Evolutionary conservation across 345 rosid genomes (phyloP).

Genomic region (Linum usitatissimum): DNA sequence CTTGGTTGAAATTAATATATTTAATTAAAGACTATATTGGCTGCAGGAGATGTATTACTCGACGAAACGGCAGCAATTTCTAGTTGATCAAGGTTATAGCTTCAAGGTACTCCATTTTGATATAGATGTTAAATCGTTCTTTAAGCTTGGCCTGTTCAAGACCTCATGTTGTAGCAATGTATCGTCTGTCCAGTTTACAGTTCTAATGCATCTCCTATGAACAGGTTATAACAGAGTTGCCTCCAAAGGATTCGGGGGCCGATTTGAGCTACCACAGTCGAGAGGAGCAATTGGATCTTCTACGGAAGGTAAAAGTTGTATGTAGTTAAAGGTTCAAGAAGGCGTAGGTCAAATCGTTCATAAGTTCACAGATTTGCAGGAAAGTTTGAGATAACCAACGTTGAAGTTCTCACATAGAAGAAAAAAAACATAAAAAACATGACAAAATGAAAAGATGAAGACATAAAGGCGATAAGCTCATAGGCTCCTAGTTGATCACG

Average conservation of each 20-base stretch:
- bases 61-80: constrained; percentile 85
- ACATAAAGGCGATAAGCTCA: too few species aligned
- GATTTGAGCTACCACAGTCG: constrained; percentile 55
- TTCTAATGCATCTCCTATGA: constrained; percentile 4
- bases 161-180: not conserved
- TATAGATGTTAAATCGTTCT: not conserved
- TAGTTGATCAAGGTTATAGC: constrained; percentile 94
- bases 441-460: too few species aligned
- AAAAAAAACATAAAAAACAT: too few species aligned
- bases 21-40: not conserved
- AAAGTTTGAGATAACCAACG: too few species aligned
- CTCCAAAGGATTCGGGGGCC: constrained; percentile 74
- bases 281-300: constrained; percentile 71
- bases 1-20: not conserved
- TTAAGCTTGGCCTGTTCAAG: not conserved
- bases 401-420: too few species aligned
- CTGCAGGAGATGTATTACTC: constrained; percentile 89
- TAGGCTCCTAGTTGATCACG: too few species aligned
- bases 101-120: constrained; percentile 44
- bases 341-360: too few species aligned
- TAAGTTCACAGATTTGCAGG: too few species aligned
- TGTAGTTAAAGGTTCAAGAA: too few species aligned
- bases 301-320: constrained; percentile 36
- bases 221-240: constrained; percentile 81
- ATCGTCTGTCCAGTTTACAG: not conserved